Base-by-base conservation (phyloP, 108 stramenopile genomes). In the Cyclostephanos invisitatus region DNA sequence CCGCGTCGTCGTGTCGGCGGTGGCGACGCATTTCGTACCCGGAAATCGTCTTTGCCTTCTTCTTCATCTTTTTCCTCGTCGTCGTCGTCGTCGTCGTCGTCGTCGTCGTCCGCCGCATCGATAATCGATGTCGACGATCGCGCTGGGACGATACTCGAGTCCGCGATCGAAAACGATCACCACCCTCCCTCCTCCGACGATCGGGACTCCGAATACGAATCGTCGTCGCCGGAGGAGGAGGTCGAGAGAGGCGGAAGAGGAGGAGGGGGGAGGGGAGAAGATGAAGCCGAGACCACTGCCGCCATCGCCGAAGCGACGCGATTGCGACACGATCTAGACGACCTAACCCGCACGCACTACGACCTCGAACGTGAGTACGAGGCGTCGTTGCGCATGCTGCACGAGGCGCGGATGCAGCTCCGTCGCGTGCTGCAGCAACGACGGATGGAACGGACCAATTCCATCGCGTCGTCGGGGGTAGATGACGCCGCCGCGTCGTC, bases 341-440 rank as follows among this genome's bases (percentile, higher is more conserved):
- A 42, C 21, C 32, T 79, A n/a, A 35, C 60, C 0, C 67, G 72
- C 11, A 68, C 71, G 37, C 71, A 68, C 27, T 35, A 66, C 32
- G 68, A 67, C n/a, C 71, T 79, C 3, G 70, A 79, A 38, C 59
- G 68, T 35, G 78, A 79, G 35, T 79, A 72, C 44, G 78, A 79
- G 55, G 78, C 78, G 35, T 72, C 78, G 1, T 62, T 79, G 21
- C 71, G 71, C 17, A 72, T 79, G 78, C 71, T 79, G 1, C 78
- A 79, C 35, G 78, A 79, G 6, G 78, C 78, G 37, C 66, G 78
- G 15, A 61, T 79, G 50, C 59, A 79, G 57, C 61, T 79, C 57
- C 71, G 75, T 32, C 61, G 57, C 46, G 27, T 75, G 44, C 51
- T 68, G 48, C 66, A 65, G 28, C 42, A 22, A 11, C 47, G 59